Percentiles rank a stretch among this genome's conserved stretches.
phyloP scores from a whole-genome alignment of 805 yeast species.

The Pichia sporocuriosa region DNA sequence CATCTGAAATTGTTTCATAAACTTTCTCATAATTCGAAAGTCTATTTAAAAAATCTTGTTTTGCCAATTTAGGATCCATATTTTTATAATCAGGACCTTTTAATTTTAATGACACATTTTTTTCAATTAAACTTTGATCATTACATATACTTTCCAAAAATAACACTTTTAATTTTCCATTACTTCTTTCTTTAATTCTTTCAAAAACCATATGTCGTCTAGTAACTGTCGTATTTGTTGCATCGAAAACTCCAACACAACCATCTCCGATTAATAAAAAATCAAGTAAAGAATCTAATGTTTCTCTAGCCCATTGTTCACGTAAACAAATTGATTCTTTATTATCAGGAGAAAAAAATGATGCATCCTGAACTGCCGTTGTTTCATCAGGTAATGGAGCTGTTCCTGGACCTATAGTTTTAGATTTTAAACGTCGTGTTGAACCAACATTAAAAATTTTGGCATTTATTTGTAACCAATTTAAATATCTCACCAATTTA shows the following conservation, averaged over 20 bases:
- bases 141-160: conserved; percentile 85
- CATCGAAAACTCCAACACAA: conserved; percentile 87
- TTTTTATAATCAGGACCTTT: conserved; percentile 88
- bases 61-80: conserved; percentile 77
- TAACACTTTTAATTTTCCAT: conserved; percentile 65
- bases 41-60: conserved; percentile 76
- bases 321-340: conserved; percentile 55
- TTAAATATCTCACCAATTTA: conserved; percentile 80
- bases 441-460: conserved; percentile 93
- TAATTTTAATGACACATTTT: conserved; percentile 74
- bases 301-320: conserved; percentile 95
- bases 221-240: conserved; percentile 68
- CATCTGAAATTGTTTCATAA: conserved; percentile 78
- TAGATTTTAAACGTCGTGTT: conserved; percentile 73
- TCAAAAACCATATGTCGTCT: conserved; percentile 55
- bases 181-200: conserved; percentile 48
- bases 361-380: conserved; percentile 57
- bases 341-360: conserved; percentile 80
- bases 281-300: conserved; percentile 75
- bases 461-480: conserved; percentile 90
- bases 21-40: conserved; percentile 79
- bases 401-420: conserved; percentile 28
- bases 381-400: conserved; percentile 56
- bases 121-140: conserved; percentile 67
- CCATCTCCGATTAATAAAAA: conserved; percentile 78